These are phyloP conservation scores for Diaporthe vaccinii DNA, from an alignment of 2,329 filamentous ascomycete genomes.

Conservation along the genomic window DNA sequence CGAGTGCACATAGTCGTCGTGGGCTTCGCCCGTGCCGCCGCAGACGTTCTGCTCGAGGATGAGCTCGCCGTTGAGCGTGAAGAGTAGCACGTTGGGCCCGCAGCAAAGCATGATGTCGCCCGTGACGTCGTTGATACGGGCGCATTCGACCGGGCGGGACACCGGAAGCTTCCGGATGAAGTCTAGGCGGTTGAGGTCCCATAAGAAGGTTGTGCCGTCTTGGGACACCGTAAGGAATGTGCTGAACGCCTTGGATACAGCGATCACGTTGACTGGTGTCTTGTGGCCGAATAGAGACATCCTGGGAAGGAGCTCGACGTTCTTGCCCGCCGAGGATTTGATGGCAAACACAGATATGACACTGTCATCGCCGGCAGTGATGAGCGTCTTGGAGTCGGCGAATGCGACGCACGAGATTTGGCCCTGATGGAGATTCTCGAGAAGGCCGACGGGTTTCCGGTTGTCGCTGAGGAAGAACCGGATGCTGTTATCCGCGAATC, in stretches of 20 bases:
- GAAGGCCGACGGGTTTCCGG: constrained; percentile 84
- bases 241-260: constrained; percentile 89
- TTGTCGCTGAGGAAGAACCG: constrained; percentile 91
- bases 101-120: constrained; percentile 91
- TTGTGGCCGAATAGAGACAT: constrained; percentile 93
- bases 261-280: constrained; percentile 83
- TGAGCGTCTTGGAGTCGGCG: constrained; percentile 88
- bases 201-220: constrained; percentile 87
- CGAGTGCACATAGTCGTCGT: constrained; percentile 81
- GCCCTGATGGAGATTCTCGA: constrained; percentile 93
- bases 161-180: constrained; percentile 83
- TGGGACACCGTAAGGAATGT: constrained; percentile 86
- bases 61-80: constrained; percentile 88
- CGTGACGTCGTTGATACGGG: constrained; percentile 88
- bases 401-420: constrained; percentile 88
- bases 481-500: constrained; percentile 91
- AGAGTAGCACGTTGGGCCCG: constrained; percentile 80
- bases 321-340: constrained; percentile 71
- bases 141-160: constrained; percentile 75
- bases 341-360: constrained; percentile 89
- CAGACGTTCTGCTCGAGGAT: constrained; percentile 88
- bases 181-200: constrained; percentile 92
- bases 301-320: constrained; percentile 82
- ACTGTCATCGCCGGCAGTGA: constrained; percentile 93
- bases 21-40: constrained; percentile 52